Base-by-base conservation (phyloP, 805 yeast genomes). In the Torulaspora delbrueckii region DNA sequence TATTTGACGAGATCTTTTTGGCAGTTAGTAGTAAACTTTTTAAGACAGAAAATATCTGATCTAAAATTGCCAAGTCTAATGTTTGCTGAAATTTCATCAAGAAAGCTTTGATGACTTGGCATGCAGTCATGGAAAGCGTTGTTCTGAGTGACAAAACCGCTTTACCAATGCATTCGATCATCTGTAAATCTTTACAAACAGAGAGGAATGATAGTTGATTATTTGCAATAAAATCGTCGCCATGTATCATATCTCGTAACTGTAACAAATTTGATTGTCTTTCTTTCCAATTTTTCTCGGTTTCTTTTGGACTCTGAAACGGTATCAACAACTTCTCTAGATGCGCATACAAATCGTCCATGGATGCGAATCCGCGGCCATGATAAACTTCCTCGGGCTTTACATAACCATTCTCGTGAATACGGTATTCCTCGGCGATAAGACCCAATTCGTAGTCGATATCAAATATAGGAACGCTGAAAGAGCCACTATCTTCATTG, bases 271-370 rank as follows among this genome's bases (percentile, higher is more conserved):
- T 69, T 42, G 75, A 73, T 55, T 90, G 96, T 58, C 99, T 74
- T 0, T 57, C 54, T 18, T 71, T 66, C 99, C 99, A 93, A 60
- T 93, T 93, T 47, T 75, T 74, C 59, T 93, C 99, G 0, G 95
- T 84, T 62, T 93, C 99, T 57, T 83, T 71, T 72, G 45, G 30
- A 4, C 83, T 84, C 7, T 72, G 76, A 56, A 91, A 89, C 5
- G 73, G 70, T 5, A 50, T 7, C 19, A 62, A 43, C 5, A 68
- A 37, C 3, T 45, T 36, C 26, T 58, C 66, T 14, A 66, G 42
- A 33, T 66, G 68, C 37, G 52, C 55, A 8, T 40, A 26, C 12
- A 70, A 24, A 6, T 61, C 46, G 2, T 48, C 51, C 19, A 52
- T 38, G 8, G 54, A 48, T n/a, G 40, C 38, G 19, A 44, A 48